phyloP scores from a whole-genome alignment of 805 yeast genomes.

The Saturnispora mendoncae region DNA sequence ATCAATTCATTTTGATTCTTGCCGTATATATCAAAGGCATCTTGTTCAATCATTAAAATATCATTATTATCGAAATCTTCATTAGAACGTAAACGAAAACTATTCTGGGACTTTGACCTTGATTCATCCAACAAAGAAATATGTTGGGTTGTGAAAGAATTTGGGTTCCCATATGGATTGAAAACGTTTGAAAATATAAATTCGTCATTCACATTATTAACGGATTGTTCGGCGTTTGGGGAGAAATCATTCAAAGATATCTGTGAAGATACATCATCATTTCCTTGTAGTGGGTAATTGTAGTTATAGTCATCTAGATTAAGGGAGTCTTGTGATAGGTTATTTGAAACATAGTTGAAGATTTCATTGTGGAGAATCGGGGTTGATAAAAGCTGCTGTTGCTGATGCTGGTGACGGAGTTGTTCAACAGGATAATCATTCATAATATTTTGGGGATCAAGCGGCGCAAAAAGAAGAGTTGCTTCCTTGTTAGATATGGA shows the following conservation, averaged over 20 bases:
- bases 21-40: constrained; percentile 22
- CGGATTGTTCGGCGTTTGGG: not conserved
- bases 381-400: not conserved
- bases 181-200: constrained; percentile 5
- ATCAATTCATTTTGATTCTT: constrained; percentile 20
- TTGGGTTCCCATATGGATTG: constrained; percentile 7
- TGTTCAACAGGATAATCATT: not conserved
- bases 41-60: constrained; percentile 27
- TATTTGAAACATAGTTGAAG: constrained; percentile 1
- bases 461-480: not conserved
- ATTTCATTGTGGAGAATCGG: constrained; percentile 2
- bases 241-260: not conserved
- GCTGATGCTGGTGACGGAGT: not conserved
- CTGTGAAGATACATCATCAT: not conserved
- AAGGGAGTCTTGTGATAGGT: constrained; percentile 10
- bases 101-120: not conserved
- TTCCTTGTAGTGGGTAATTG: not conserved
- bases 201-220: not conserved
- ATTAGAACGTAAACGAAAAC: not conserved
- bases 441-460: constrained; percentile 5
- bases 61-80: too few relatives aligned
- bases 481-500: not conserved
- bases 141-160: constrained; percentile 1
- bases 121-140: constrained; percentile 2
- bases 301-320: constrained; percentile 4